Percentiles rank a stretch among this genome's conserved stretches.
Conservation (phyloP, 495 filamentous ascomycete species). For the Penicillium coffeae region DNA sequence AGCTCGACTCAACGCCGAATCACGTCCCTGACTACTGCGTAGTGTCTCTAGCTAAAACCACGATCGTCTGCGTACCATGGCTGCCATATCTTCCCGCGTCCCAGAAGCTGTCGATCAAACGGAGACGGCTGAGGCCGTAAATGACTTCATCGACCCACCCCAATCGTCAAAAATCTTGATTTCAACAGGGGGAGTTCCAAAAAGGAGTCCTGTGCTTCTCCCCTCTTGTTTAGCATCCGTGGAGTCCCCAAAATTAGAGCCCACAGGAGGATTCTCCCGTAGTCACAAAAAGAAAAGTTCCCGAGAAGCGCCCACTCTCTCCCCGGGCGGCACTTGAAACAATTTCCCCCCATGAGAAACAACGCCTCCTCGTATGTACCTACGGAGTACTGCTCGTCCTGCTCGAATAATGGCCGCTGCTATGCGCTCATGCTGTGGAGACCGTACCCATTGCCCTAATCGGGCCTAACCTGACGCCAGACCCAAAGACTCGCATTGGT, state of each 20-base stretch:
- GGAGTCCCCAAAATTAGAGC: too few relatives aligned
- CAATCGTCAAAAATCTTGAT: slow-evolving; percentile 19
- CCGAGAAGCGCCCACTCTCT: too few relatives aligned
- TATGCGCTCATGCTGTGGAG: not conserved
- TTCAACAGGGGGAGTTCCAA: slow-evolving; percentile 4
- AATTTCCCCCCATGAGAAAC: too few relatives aligned
- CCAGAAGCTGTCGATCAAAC: slow-evolving; percentile 19
- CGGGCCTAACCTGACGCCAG: not conserved
- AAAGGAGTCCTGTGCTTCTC: not conserved
- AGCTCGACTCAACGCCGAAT: too few relatives aligned
- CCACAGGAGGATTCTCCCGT: too few relatives aligned
- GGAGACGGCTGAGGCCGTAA: slow-evolving; percentile 22
- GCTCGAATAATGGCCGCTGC: not conserved
- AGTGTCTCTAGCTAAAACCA: too few relatives aligned
- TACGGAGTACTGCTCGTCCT: not conserved
- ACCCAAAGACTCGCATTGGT: not conserved
- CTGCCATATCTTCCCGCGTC: not conserved
- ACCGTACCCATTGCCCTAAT: not conserved
- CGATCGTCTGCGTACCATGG: too few relatives aligned
- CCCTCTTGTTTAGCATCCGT: not conserved
- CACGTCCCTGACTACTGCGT: too few relatives aligned
- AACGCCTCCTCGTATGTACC: too few relatives aligned
- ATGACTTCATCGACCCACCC: slow-evolving; percentile 25
- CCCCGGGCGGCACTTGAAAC: not conserved
- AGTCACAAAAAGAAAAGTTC: too few relatives aligned